Evolutionary conservation across 306 rosid genomes (phyloP).

Genomic region (Canavalia ensiformis): DNA sequence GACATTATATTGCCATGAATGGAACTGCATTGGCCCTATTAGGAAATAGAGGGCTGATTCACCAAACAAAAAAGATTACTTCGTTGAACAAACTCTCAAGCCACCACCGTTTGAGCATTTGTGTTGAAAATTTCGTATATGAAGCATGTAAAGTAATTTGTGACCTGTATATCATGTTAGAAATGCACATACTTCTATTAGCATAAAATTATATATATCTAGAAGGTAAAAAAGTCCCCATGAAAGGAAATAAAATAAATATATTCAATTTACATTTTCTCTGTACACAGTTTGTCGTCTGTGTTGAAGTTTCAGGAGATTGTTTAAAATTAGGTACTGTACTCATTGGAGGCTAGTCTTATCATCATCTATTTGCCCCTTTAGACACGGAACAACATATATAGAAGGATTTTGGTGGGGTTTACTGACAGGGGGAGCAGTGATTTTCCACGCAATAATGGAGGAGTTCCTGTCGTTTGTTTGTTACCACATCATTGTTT

Average conservation of each 20-base stretch:
- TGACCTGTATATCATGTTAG: background rate
- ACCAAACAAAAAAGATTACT: background rate
- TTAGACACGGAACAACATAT: background rate
- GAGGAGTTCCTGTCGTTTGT: background rate
- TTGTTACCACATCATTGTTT: background rate
- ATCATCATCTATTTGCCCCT: background rate
- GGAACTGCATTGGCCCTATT: background rate
- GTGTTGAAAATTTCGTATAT: background rate
- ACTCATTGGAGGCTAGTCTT: constrained; percentile 2
- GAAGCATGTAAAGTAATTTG: background rate
- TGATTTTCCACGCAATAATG: constrained; percentile 2
- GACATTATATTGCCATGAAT: background rate
- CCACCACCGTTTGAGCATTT: background rate
- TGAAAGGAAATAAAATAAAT: background rate
- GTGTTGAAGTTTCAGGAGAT: background rate
- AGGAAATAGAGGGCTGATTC: constrained; percentile 10
- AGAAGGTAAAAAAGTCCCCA: background rate
- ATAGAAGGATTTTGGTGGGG: background rate
- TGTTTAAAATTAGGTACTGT: constrained; percentile 6
- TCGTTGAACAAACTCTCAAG: background rate
- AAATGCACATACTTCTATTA: background rate
- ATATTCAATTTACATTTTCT: background rate
- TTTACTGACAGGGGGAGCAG: background rate
- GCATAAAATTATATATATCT: no score
- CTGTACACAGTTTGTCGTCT: background rate